These are phyloP conservation scores for Phytopythium cucurbitacearum DNA, from an alignment of 352 stramenopile species.

Conservation along the genomic window DNA sequence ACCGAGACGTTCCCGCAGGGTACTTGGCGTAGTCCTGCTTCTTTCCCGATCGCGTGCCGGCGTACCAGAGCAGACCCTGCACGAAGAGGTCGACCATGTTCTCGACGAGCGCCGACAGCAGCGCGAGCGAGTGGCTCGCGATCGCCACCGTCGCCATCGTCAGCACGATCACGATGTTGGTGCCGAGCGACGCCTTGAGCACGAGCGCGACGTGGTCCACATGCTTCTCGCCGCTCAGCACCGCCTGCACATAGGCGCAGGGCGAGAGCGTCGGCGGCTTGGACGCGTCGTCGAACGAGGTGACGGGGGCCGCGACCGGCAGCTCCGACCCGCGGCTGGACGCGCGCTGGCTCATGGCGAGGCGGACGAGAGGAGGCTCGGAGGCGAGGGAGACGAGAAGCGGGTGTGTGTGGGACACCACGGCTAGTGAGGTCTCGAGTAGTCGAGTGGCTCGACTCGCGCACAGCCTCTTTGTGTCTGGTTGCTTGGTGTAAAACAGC, in stretches of 20 bases:
- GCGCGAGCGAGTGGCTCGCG: slow-evolving; percentile 79
- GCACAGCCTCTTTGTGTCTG: slow-evolving; percentile 62
- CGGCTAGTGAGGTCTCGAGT: too few relatives aligned
- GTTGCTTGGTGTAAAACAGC: slow-evolving; percentile 52
- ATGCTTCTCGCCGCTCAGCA: slow-evolving; percentile 23
- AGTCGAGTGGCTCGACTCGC: slow-evolving; percentile 2
- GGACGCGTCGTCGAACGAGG: not conserved
- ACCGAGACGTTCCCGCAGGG: slow-evolving; percentile 91
- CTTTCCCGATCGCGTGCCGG: slow-evolving; percentile 73
- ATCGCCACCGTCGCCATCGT: slow-evolving; percentile 68
- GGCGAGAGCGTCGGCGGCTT: slow-evolving; percentile 1
- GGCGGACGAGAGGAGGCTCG: not conserved
- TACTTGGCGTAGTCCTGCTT: slow-evolving; percentile 88
- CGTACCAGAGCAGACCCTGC: slow-evolving; percentile 87
- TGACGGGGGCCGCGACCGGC: not conserved
- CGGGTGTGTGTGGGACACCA: too few relatives aligned
- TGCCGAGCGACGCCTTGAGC: slow-evolving; percentile 51
- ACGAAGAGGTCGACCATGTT: slow-evolving; percentile 92
- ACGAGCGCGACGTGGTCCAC: slow-evolving; percentile 52
- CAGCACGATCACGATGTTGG: slow-evolving; percentile 65
- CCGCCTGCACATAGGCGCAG: not conserved
- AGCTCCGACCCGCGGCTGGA: slow-evolving; percentile 3
- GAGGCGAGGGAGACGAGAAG: too few relatives aligned
- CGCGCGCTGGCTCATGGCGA: slow-evolving; percentile 1
- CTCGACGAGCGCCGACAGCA: slow-evolving; percentile 90